Conservation (phyloP, 257 asterid species). For the Perilla frutescens region DNA sequence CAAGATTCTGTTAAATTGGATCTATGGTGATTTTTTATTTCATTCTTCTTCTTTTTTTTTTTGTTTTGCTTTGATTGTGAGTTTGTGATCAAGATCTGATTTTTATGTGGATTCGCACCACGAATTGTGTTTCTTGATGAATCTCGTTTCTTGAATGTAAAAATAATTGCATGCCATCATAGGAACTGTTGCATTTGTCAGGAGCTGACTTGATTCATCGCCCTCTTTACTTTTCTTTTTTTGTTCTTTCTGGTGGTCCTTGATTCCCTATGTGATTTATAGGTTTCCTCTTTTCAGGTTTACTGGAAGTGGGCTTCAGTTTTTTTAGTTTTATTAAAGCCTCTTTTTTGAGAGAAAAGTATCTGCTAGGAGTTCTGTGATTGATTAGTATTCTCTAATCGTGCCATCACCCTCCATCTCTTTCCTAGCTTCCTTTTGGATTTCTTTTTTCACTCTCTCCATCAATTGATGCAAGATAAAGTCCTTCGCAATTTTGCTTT, state of each 20-base stretch:
- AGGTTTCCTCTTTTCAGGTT: constrained; percentile 47
- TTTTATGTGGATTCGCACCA: constrained; percentile 11
- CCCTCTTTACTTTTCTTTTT: constrained; percentile 31
- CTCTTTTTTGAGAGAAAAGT: constrained; percentile 44
- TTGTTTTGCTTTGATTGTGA: constrained; percentile 3
- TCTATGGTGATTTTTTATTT: constrained; percentile 32
- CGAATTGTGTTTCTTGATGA: neutral
- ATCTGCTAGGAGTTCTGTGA: constrained; percentile 37
- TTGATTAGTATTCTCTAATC: constrained; percentile 43
- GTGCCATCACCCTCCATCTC: constrained; percentile 40
- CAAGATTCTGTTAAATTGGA: constrained; percentile 36
- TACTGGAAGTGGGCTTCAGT: constrained; percentile 39
- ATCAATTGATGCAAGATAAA: constrained; percentile 36
- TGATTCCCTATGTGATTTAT: constrained; percentile 45
- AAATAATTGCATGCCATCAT: constrained; percentile 43
- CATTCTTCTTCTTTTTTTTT: too few species aligned
- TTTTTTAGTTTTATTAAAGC: constrained; percentile 41
- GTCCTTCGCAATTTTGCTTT: constrained; percentile 25
- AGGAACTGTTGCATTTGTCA: constrained; percentile 49
- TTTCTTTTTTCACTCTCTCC: constrained; percentile 29
- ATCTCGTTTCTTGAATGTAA: constrained; percentile 19
- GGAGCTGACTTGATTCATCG: constrained; percentile 52
- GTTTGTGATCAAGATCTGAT: constrained; percentile 44
- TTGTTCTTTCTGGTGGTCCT: constrained; percentile 43
- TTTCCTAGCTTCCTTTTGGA: constrained; percentile 37